Percentiles rank a stretch among this genome's conserved stretches.
phyloP scores from a whole-genome alignment of 1,139 yeast species.

The Pichia cactophila region DNA sequence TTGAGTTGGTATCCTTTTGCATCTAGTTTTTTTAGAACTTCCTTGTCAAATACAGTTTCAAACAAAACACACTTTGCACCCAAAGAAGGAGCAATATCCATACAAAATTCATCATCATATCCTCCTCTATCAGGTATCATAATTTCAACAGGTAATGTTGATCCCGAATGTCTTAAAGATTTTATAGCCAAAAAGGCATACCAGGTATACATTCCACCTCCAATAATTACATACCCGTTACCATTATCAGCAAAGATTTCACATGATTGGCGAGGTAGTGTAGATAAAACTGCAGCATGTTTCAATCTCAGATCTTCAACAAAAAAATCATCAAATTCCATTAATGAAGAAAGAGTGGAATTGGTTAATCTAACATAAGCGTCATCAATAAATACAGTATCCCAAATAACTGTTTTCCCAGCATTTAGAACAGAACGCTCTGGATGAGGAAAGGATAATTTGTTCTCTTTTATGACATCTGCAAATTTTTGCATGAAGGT shows the following conservation, averaged over 20 bases:
- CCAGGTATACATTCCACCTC: conserved; percentile 53
- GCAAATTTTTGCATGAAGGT: conserved; percentile 14
- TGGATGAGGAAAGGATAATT: conserved; percentile 15
- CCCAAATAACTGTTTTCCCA: conserved; percentile 23
- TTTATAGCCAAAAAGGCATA: conserved; percentile 45
- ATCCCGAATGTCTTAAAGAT: conserved; percentile 43
- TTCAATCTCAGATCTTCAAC: conserved; percentile 21
- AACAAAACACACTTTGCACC: conserved; percentile 38
- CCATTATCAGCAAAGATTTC: conserved; percentile 29
- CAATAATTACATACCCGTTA: conserved; percentile 56
- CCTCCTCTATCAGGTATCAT: conserved; percentile 45
- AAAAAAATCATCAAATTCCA: conserved; percentile 19
- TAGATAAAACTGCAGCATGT: conserved; percentile 14
- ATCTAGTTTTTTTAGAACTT: conserved; percentile 15
- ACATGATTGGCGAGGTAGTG: conserved; percentile 15
- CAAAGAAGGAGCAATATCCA: conserved; percentile 35
- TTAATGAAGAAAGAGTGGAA: conserved; percentile 7
- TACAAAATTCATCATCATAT: conserved; percentile 41
- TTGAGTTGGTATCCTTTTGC: conserved; percentile 57
- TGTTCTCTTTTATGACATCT: conserved; percentile 9
- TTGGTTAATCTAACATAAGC: conserved; percentile 14
- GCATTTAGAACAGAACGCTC: conserved; percentile 15
- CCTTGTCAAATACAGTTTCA: conserved; percentile 21
- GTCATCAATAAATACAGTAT: conserved; percentile 16
- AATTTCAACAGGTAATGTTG: conserved; percentile 51